These are phyloP conservation scores for Zymoseptoria pseudotritici DNA, from an alignment of 2,329 filamentous ascomycete genomes.

Conservation along the genomic window DNA sequence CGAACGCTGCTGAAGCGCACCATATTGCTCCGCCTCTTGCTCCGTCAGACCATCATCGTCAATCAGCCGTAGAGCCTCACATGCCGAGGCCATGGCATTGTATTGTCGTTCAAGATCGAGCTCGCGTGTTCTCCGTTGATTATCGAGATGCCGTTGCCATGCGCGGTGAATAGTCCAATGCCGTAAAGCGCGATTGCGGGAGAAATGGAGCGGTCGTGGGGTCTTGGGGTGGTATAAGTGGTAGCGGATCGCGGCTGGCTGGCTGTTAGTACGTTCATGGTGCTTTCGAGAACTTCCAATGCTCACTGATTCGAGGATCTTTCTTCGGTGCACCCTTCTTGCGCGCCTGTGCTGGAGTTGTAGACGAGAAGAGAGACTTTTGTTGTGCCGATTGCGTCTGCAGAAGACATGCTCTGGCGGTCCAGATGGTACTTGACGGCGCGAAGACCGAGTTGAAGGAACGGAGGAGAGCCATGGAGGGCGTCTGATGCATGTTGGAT, in stretches of 20 bases:
- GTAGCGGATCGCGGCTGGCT: slow-evolving; percentile 57
- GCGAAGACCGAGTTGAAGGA: background rate
- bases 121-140: slow-evolving; percentile 57
- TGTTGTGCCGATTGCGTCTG: slow-evolving; percentile 9
- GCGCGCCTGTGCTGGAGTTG: slow-evolving; percentile 33
- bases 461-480: slow-evolving; percentile 19
- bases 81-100: slow-evolving; percentile 74
- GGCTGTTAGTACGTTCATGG: background rate
- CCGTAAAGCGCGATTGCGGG: slow-evolving; percentile 74
- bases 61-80: slow-evolving; percentile 66
- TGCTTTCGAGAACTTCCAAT: background rate
- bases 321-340: slow-evolving; percentile 25
- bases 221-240: slow-evolving; percentile 61
- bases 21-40: slow-evolving; percentile 19
- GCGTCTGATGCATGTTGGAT: slow-evolving; percentile 17
- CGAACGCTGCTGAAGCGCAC: slow-evolving; percentile 13
- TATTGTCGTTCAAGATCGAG: slow-evolving; percentile 71
- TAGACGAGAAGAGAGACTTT: slow-evolving; percentile 29
- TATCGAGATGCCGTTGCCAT: slow-evolving; percentile 72
- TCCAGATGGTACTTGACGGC: background rate
- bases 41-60: slow-evolving; percentile 36
- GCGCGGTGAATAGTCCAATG: slow-evolving; percentile 99
- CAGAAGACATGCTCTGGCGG: slow-evolving; percentile 16
- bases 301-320: slow-evolving; percentile 29
- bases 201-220: slow-evolving; percentile 77